A percentile compares a stretch with the other conserved stretches of the same genome.
These are phyloP conservation scores for Podospora pseudocomata DNA, from an alignment of 495 filamentous ascomycete genomes.

Conservation along the genomic window DNA sequence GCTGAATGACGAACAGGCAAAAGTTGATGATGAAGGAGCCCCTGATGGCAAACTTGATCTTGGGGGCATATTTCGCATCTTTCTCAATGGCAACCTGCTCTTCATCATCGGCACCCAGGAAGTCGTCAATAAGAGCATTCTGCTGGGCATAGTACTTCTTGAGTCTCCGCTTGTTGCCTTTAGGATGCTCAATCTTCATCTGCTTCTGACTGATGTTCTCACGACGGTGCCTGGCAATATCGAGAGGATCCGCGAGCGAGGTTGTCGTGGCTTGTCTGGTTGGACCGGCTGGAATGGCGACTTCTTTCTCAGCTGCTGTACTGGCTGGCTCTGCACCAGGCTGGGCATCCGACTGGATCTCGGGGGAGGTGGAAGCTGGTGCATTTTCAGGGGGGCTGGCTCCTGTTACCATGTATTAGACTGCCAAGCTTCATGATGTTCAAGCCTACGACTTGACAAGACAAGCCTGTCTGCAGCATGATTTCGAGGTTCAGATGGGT, in stretches of 20 bases:
- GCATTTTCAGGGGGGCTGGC: not conserved
- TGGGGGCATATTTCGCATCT: slow-evolving; percentile 46
- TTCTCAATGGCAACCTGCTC: slow-evolving; percentile 48
- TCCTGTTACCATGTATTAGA: not conserved
- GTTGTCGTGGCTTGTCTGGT: slow-evolving; percentile 18
- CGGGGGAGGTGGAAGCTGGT: not conserved
- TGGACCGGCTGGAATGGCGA: not conserved
- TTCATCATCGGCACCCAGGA: slow-evolving; percentile 51
- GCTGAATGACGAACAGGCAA: slow-evolving; percentile 54
- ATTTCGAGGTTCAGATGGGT: not conserved
- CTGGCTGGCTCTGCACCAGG: not conserved
- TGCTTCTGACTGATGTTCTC: slow-evolving; percentile 39
- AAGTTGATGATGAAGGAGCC: slow-evolving; percentile 53
- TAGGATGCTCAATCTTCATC: slow-evolving; percentile 45
- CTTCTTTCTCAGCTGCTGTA: not conserved
- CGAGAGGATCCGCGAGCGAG: slow-evolving; percentile 36
- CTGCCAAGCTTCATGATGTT: not conserved
- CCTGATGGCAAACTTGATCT: slow-evolving; percentile 55
- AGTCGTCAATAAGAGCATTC: slow-evolving; percentile 55
- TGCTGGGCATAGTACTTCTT: slow-evolving; percentile 54
- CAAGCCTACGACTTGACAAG: not conserved
- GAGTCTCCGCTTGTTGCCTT: slow-evolving; percentile 42
- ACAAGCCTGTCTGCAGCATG: slow-evolving; percentile 1
- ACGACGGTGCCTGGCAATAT: slow-evolving; percentile 41
- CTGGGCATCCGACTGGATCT: not conserved